Percentiles rank a stretch among this genome's conserved stretches.
These are phyloP conservation scores for Durio zibethinus DNA, from an alignment of 345 rosid genomes.

Conservation along the genomic window DNA sequence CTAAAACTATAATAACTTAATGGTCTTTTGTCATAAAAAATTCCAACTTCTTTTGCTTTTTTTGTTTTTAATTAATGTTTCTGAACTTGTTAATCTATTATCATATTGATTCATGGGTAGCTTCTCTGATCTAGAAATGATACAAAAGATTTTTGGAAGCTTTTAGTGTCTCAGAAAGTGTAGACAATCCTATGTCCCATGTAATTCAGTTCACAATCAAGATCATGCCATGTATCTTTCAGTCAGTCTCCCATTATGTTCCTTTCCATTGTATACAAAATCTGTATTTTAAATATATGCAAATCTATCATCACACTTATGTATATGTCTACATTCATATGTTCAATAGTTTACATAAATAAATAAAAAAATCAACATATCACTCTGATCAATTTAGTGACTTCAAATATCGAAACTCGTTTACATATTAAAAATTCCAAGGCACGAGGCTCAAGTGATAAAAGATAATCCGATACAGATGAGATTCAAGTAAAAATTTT, in stretches of 20 bases:
- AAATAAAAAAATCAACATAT: background rate
- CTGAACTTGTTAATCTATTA: background rate
- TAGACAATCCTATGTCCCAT: conserved; percentile 31
- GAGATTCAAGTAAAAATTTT: background rate
- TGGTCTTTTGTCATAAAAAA: background rate
- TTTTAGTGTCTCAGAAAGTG: conserved; percentile 45
- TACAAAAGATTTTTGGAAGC: conserved; percentile 2
- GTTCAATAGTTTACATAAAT: background rate
- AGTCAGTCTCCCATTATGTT: conserved; percentile 27
- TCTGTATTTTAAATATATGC: conserved; percentile 28
- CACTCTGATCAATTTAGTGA: background rate
- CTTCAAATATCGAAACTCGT: too few relatives aligned
- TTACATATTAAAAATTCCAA: background rate
- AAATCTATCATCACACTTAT: background rate
- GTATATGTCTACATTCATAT: background rate
- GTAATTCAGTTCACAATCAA: conserved; percentile 35
- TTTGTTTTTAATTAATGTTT: background rate
- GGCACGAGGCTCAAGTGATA: background rate
- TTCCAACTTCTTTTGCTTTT: background rate
- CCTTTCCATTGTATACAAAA: conserved; percentile 16
- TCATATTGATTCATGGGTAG: conserved; percentile 6
- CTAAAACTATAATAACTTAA: background rate
- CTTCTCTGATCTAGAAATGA: conserved; percentile 13
- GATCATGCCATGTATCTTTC: conserved; percentile 33
- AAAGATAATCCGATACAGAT: background rate